These are phyloP conservation scores for Dacryopinax primogenitus DNA, from an alignment of 768 basidiomycete species.

Conservation along the genomic window DNA sequence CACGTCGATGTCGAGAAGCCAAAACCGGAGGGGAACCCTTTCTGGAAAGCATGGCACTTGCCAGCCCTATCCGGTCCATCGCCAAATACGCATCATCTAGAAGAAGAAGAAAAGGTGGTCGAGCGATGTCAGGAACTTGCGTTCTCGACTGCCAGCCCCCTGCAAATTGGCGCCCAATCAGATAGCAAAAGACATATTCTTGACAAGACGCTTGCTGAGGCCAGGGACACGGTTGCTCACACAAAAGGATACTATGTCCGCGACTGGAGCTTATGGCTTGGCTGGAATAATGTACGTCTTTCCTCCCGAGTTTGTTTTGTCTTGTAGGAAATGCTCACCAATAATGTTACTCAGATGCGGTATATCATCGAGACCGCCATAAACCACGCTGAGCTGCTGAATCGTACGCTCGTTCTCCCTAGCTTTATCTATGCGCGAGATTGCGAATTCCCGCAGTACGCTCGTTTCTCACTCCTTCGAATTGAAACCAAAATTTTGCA, in stretches of 20 bases:
- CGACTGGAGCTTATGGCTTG: constrained; percentile 35
- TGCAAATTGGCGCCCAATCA: not conserved
- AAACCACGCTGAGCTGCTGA: constrained; percentile 33
- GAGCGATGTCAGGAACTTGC: no score
- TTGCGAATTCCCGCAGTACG: constrained; percentile 27
- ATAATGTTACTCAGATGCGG: constrained; percentile 28
- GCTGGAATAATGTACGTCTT: constrained; percentile 38
- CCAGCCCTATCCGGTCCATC: no score
- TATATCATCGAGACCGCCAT: constrained; percentile 39
- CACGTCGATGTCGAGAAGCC: no score
- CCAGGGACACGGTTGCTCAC: constrained; percentile 26
- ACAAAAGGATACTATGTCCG: constrained; percentile 36
- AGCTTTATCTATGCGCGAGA: constrained; percentile 37
- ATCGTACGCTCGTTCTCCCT: constrained; percentile 35
- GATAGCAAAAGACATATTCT: not conserved
- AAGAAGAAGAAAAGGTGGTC: no score
- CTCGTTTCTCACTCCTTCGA: not conserved
- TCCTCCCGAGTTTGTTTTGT: not conserved
- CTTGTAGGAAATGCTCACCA: not conserved
- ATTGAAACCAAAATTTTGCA: not conserved
- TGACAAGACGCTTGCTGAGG: constrained; percentile 25
- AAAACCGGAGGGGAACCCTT: no score
- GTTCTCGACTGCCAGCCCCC: no score
- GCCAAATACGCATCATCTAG: no score
- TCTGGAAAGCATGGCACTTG: no score